Evolutionary conservation across 2,329 filamentous ascomycete genomes (phyloP).

Genomic region (Penicillium sclerotiorum): DNA sequence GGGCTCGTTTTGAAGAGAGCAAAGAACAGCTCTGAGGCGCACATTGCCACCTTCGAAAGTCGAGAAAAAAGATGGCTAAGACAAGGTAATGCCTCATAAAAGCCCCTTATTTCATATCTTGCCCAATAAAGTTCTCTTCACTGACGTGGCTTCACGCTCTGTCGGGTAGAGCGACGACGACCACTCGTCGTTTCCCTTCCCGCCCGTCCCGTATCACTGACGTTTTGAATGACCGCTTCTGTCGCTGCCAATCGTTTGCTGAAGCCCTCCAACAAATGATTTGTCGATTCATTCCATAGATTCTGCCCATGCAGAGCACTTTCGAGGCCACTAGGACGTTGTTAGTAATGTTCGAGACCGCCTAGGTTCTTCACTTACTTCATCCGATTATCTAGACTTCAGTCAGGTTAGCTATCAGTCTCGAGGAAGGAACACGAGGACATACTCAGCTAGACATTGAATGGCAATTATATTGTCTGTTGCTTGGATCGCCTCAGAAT

Average conservation of each 20-base stretch:
- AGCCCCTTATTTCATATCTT: background rate
- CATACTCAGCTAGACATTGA: background rate
- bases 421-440: background rate
- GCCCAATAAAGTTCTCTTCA: background rate
- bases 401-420: background rate
- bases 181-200: background rate
- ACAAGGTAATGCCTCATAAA: background rate
- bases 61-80: background rate
- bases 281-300: background rate
- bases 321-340: background rate
- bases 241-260: background rate
- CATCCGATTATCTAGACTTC: constrained; percentile 1
- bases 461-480: background rate
- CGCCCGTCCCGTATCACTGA: background rate
- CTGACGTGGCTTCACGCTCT: background rate
- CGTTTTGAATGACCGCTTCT: background rate
- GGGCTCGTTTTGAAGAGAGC: background rate
- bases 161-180: background rate
- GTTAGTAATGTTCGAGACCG: background rate
- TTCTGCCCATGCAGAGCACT: background rate
- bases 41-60: background rate
- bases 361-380: background rate
- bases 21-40: background rate
- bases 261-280: background rate
- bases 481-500: background rate